These are phyloP conservation scores for Madurella fahalii DNA, from an alignment of 2,329 filamentous ascomycete genomes.

Conservation along the genomic window DNA sequence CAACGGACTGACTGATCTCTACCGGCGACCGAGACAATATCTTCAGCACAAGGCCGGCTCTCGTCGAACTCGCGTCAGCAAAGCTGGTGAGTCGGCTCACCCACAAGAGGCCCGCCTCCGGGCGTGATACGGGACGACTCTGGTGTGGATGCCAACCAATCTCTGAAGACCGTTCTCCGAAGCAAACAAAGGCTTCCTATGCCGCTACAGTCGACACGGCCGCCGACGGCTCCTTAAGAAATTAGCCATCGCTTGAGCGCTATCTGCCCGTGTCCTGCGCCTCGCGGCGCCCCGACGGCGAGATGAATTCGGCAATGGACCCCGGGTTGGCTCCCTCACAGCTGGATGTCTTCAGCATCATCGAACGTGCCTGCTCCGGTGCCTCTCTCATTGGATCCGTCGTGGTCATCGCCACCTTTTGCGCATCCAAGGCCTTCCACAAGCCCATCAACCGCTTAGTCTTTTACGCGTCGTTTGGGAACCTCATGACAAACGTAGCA, in stretches of 20 bases:
- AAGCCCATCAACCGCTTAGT: conserved; percentile 85
- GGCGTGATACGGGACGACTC: no score
- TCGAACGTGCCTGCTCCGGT: conserved; percentile 66
- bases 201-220: background rate
- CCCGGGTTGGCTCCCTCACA: conserved; percentile 3
- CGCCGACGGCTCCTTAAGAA: background rate
- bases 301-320: conserved; percentile 10
- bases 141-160: no score
- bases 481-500: conserved; percentile 71
- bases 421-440: conserved; percentile 64
- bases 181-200: background rate
- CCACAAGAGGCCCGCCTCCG: no score
- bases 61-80: no score
- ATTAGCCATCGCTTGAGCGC: background rate
- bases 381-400: conserved; percentile 67
- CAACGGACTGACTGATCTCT: background rate
- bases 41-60: no score
- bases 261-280: background rate
- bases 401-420: conserved; percentile 69
- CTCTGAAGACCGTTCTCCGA: background rate
- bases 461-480: conserved; percentile 80
- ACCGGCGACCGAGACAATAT: background rate
- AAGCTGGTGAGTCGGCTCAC: no score
- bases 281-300: conserved; percentile 4
- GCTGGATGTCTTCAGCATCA: conserved; percentile 49